Percentiles rank a stretch among this genome's conserved stretches.
These are phyloP conservation scores for Chimonanthus salicifolius DNA, from an alignment of 164 flowering plant genomes.

Conservation along the genomic window DNA sequence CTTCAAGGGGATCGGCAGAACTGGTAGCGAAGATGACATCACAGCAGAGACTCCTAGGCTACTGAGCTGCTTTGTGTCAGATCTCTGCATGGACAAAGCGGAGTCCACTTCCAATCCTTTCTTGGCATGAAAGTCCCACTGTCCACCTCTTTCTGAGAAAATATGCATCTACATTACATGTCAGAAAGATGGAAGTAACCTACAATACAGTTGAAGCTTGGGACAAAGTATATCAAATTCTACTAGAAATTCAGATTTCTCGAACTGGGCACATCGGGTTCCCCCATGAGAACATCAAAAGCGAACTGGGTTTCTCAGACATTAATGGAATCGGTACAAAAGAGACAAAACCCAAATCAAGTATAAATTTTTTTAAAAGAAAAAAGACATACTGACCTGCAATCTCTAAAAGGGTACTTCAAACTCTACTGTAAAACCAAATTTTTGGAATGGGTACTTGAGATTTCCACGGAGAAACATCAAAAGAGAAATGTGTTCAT, in stretches of 20 bases:
- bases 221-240: not conserved
- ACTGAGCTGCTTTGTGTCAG: constrained; percentile 43
- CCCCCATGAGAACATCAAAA: no score
- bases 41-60: constrained; percentile 41
- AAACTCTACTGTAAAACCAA: no score
- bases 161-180: not conserved
- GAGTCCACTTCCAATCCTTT: constrained; percentile 63
- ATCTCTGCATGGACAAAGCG: constrained; percentile 51
- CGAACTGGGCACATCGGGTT: not conserved
- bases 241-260: not conserved
- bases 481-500: not conserved
- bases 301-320: not conserved
- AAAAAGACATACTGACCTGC: no score
- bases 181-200: not conserved
- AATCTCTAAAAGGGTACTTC: no score
- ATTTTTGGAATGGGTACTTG: not conserved
- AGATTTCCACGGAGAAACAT: not conserved
- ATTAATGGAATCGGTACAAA: no score
- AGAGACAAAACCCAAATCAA: no score
- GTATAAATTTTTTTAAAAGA: no score
- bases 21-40: constrained; percentile 43
- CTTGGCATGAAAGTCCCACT: constrained; percentile 14
- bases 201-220: not conserved
- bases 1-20: constrained; percentile 44
- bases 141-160: not conserved